Evolutionary conservation across 176 grass and related monocot species (phyloP), one percentile per base, ranked within the genome.

Genomic region (Metroxylon sagu): DNA sequence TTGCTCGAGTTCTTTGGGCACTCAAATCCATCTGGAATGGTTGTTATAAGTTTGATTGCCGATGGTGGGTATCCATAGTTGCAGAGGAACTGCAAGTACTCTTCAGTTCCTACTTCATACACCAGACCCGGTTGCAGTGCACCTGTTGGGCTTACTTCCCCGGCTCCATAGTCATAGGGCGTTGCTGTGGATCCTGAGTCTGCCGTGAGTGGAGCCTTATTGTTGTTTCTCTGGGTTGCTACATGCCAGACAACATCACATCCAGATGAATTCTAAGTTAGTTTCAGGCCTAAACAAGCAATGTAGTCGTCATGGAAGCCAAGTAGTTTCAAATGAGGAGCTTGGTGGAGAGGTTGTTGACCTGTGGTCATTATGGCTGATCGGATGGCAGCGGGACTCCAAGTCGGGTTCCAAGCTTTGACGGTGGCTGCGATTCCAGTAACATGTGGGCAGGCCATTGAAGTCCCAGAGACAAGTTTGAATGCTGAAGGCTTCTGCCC

Each of bases 381-480:
- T 15, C 91, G 55, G 69, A 96, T 72, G 7, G 86, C 91, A 4
- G 83, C 80, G 0, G 86, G 91, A 57, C 83, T 96, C 91, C 91
- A 90, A 8, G 74, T 75, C 1, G 86, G 86, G n/a, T 96, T 87
- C 91, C 91, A 90, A 14, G 86, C 52, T 56, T 67, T 90, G 18
- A 96, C 43, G 0, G 77, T 90, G 4, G 91, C 83, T 2, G 86
- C 86, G 0, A 78, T 80, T 0, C 83, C 83, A 1, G 86, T 75
- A 12, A 90, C 83, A 70, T 96, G 91, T 1, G 86, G 91, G 58
- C 91, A 96, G 3, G 86, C 86, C 86, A 96, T 96, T 64, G 91
- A 96, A 26, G 91, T 96, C 18, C 91, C 86, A 0, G 91, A 96
- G 26, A 85, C 75, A 5, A 96, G 65, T 16, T 96, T 96, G 75